phyloP scores from a whole-genome alignment of 2,329 filamentous ascomycete species.

The Clarireedia paspali region DNA sequence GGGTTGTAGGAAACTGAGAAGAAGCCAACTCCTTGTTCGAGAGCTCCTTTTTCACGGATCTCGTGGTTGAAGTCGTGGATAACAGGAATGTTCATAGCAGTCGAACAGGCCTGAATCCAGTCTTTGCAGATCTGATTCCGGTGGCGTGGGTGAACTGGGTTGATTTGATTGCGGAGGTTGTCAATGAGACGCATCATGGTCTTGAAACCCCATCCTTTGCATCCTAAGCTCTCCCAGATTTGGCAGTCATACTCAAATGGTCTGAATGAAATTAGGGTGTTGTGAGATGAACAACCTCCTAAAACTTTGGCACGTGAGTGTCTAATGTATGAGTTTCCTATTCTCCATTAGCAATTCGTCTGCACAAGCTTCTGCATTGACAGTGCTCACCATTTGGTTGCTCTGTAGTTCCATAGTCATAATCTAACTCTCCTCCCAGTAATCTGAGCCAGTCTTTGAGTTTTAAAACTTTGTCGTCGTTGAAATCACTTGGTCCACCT shows the following conservation, averaged over 20 bases:
- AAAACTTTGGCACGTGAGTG: slow-evolving; percentile 90
- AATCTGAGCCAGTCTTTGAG: slow-evolving; percentile 81
- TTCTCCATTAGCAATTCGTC: slow-evolving; percentile 15
- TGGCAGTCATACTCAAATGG: slow-evolving; percentile 84
- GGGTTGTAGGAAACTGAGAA: slow-evolving; percentile 90
- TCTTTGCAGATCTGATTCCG: slow-evolving; percentile 87
- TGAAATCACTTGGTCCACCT: slow-evolving; percentile 81
- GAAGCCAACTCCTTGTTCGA: slow-evolving; percentile 76
- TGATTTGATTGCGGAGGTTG: slow-evolving; percentile 81
- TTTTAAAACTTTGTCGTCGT: slow-evolving; percentile 78
- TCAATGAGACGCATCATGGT: slow-evolving; percentile 75
- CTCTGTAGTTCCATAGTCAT: slow-evolving; percentile 79
- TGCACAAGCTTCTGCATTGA: neutral
- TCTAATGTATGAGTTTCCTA: slow-evolving; percentile 83
- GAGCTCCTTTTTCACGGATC: slow-evolving; percentile 63
- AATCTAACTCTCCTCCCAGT: slow-evolving; percentile 81
- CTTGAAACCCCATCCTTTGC: slow-evolving; percentile 79
- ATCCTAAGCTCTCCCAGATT: slow-evolving; percentile 75
- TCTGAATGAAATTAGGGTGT: slow-evolving; percentile 87
- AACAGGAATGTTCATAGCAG: slow-evolving; percentile 71
- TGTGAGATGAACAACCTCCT: slow-evolving; percentile 88
- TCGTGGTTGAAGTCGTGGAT: slow-evolving; percentile 82
- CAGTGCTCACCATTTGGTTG: slow-evolving; percentile 81
- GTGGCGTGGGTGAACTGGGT: slow-evolving; percentile 78
- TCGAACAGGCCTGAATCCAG: slow-evolving; percentile 77